Percentiles rank a stretch among this genome's conserved stretches.
Conservation (phyloP, 139 green algal species). For the Coccomyxa sp. region DNA sequence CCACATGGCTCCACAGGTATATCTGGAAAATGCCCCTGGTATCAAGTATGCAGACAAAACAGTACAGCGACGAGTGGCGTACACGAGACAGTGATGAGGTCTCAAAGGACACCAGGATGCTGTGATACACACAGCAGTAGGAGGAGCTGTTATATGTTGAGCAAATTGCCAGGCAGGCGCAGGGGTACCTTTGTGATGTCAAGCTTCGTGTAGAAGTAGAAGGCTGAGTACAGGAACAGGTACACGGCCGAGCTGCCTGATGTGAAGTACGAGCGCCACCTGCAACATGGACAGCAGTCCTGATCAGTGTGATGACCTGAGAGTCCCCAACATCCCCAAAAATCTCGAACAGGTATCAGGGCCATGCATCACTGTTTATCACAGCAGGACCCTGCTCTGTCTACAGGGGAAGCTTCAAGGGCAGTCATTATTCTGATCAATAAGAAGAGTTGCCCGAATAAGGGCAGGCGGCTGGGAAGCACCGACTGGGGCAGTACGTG, state of each 20-base stretch:
- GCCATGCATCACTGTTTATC: background rate
- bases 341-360: background rate
- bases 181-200: constrained; percentile 81
- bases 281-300: constrained; percentile 29
- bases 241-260: constrained; percentile 88
- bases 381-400: background rate
- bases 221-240: constrained; percentile 93
- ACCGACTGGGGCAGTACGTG: too few relatives aligned
- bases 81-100: background rate
- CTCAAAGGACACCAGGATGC: background rate
- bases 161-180: too few relatives aligned
- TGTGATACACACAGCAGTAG: too few relatives aligned
- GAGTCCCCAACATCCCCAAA: too few relatives aligned
- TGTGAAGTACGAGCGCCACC: constrained; percentile 93
- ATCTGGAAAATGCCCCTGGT: background rate
- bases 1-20: too few relatives aligned
- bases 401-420: background rate
- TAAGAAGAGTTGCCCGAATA: too few relatives aligned
- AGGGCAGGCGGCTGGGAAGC: too few relatives aligned
- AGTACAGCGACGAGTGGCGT: background rate
- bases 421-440: background rate
- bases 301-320: background rate
- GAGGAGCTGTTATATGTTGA: too few relatives aligned
- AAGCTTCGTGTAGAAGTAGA: constrained; percentile 98
- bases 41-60: background rate